A percentile compares a stretch with the other conserved stretches of the same genome.
Evolutionary conservation across 2,329 filamentous ascomycete genomes (phyloP).

Genomic region (Calonectria honghensis): DNA sequence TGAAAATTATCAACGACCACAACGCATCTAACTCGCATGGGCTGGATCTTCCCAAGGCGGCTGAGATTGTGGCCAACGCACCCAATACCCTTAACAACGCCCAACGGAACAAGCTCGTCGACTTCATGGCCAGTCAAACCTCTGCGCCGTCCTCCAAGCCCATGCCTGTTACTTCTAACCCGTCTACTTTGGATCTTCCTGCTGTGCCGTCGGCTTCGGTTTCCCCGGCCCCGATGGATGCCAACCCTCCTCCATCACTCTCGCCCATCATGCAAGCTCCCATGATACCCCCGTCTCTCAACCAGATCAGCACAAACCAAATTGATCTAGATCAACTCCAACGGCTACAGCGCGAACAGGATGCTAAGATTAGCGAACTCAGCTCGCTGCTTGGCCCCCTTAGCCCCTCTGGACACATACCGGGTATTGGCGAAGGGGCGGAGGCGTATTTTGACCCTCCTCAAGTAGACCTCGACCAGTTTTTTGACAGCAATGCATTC

Average conservation of each 20-base stretch:
- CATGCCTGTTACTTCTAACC: constrained; percentile 46
- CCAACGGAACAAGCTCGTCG: constrained; percentile 75
- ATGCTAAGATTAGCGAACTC: constrained; percentile 84
- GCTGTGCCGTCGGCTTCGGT: constrained; percentile 49
- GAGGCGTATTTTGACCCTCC: constrained; percentile 60
- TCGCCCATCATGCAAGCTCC: constrained; percentile 69
- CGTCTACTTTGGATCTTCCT: constrained; percentile 43
- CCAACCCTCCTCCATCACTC: constrained; percentile 61
- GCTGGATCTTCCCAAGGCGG: constrained; percentile 72
- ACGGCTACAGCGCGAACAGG: constrained; percentile 86
- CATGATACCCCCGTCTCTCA: constrained; percentile 71
- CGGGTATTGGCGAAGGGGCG: constrained; percentile 74
- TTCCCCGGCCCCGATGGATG: constrained; percentile 53
- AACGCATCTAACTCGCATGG: constrained; percentile 72
- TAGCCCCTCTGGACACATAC: constrained; percentile 86
- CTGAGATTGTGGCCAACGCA: constrained; percentile 71
- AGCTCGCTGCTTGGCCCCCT: constrained; percentile 85
- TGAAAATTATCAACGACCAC: constrained; percentile 79
- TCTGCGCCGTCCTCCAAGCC: constrained; percentile 52
- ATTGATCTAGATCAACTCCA: constrained; percentile 87
- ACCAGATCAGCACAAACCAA: constrained; percentile 80
- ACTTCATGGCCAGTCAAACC: constrained; percentile 73
- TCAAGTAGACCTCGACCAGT: constrained; percentile 71
- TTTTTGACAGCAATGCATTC: constrained; percentile 66
- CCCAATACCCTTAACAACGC: constrained; percentile 73